Percentiles rank a stretch among this genome's conserved stretches.
Evolutionary conservation across 495 filamentous ascomycete species (phyloP).

Genomic region (Xylaria nigripes): DNA sequence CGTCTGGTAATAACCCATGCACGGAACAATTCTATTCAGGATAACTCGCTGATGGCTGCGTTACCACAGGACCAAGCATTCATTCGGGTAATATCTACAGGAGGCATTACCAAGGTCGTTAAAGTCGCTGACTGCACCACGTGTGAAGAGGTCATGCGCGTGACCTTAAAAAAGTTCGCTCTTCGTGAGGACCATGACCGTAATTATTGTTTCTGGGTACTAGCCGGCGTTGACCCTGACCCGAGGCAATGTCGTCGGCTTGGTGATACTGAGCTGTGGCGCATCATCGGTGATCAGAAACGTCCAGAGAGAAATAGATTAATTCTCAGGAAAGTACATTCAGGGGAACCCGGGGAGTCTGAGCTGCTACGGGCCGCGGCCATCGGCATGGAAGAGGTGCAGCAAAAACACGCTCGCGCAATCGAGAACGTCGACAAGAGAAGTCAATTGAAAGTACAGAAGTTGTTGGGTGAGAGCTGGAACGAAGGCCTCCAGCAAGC

Average conservation of each 20-base stretch:
- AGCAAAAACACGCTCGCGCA: conserved; percentile 61
- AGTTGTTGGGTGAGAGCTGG: conserved; percentile 77
- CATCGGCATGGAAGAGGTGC: conserved; percentile 72
- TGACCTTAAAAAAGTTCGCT: conserved; percentile 73
- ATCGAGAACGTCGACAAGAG: conserved; percentile 57
- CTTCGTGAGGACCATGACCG: conserved; percentile 66
- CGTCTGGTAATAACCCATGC: conserved; percentile 44
- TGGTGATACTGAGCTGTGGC: conserved; percentile 75
- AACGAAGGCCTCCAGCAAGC: conserved; percentile 69
- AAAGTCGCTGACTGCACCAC: conserved; percentile 83
- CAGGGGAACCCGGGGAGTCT: conserved; percentile 71
- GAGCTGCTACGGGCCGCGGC: conserved; percentile 75
- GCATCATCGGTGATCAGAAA: conserved; percentile 65
- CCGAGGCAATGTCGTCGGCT: conserved; percentile 69
- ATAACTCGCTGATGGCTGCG: conserved; percentile 71
- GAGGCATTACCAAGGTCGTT: conserved; percentile 82
- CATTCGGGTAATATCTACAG: conserved; percentile 85
- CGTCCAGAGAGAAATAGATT: conserved; percentile 79
- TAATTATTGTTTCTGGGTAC: conserved; percentile 74
- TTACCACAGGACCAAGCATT: conserved; percentile 72
- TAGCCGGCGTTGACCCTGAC: conserved; percentile 77
- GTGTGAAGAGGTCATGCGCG: conserved; percentile 80
- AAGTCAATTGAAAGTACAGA: conserved; percentile 67
- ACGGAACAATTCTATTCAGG: conserved; percentile 63
- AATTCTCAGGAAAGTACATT: conserved; percentile 81